Base-by-base conservation (phyloP, 1,284 basidiomycete species). In the Ceratobasidium papillatum region DNA sequence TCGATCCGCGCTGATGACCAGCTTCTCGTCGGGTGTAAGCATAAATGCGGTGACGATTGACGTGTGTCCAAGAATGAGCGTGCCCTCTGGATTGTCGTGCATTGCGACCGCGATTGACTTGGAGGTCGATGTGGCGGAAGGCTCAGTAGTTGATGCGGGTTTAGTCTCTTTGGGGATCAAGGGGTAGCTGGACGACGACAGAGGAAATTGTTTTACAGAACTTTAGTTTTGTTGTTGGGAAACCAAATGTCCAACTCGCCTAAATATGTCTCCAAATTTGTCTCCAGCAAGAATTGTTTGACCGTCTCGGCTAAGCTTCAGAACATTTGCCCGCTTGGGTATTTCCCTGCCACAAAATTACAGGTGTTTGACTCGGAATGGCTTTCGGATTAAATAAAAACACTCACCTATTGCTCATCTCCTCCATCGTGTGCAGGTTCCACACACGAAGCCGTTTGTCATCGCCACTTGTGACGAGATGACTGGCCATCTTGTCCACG, bases 211-310 rank as follows among this genome's bases (percentile, higher is more conserved):
- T 25, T n/a, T n/a, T n/a, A n/a, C n/a, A n/a, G n/a, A n/a, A n/a
- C n/a, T n/a, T n/a, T n/a, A n/a, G n/a, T n/a, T n/a, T n/a, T n/a
- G n/a, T n/a, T n/a, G n/a, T n/a, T n/a, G n/a, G n/a, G n/a, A 36
- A 22, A 14, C 14, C 52, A 56, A 56, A 19, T 19, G 52, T 32
- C 14, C 30, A 43, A 76, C 83, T 63, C 73, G 90, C 92, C 88
- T 89, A 83, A 93, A 94, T 19, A 95, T 86, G 79, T 95, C 94
- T 0, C 94, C 94, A 78, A 95, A 95, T 80, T 95, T 95, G 82
- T 95, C 94, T n/a, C 90, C 87, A 17, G 89, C 88, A 17, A 93
- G 83, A 77, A 92, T 89, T 17, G 84, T 89, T 76, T 89, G 84
- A 0, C 85, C 84, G 66, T 89, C 85, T 17, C 80, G 82, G 0